A percentile compares a stretch with the other conserved stretches of the same genome.
Conservation (phyloP, 176 grass and related monocot genomes). For the Lolium perenne region DNA sequence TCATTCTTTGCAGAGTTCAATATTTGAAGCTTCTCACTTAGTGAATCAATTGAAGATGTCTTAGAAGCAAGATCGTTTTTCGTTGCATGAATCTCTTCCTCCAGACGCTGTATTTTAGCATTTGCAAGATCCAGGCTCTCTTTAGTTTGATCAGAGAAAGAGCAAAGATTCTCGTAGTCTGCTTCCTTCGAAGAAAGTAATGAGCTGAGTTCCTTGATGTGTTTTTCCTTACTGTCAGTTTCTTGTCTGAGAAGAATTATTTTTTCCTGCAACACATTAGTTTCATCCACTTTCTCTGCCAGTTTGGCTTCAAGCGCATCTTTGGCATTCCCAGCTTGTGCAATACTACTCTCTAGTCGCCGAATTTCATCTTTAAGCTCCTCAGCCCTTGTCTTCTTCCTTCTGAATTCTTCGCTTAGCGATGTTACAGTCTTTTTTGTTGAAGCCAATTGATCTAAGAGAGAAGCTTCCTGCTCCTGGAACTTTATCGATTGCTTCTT, state of each 20-base stretch:
- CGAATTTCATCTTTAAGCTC: constrained; percentile 75
- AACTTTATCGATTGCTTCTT: constrained; percentile 71
- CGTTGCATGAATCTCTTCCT: constrained; percentile 63
- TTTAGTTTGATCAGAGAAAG: constrained; percentile 58
- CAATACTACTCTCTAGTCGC: constrained; percentile 63
- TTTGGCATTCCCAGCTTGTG: constrained; percentile 64
- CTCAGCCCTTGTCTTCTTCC: constrained; percentile 61
- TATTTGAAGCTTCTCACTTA: constrained; percentile 67
- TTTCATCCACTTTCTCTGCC: constrained; percentile 61
- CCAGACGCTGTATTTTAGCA: constrained; percentile 69
- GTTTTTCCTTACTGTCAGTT: constrained; percentile 67
- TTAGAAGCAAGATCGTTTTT: constrained; percentile 67
- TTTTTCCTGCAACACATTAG: constrained; percentile 69
- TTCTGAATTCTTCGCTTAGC: constrained; percentile 70
- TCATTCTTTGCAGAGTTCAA: constrained; percentile 72
- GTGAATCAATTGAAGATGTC: constrained; percentile 66
- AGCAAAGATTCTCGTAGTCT: constrained; percentile 59
- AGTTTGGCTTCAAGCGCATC: constrained; percentile 68
- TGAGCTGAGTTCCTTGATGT: constrained; percentile 63
- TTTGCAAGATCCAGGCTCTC: constrained; percentile 65
- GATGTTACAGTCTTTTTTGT: constrained; percentile 60
- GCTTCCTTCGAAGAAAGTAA: constrained; percentile 75
- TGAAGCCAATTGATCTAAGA: constrained; percentile 67
- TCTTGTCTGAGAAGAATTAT: constrained; percentile 61
- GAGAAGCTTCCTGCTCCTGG: constrained; percentile 70